These are phyloP conservation scores for Sophora flavescens DNA, from an alignment of 306 rosid species.

Conservation along the genomic window DNA sequence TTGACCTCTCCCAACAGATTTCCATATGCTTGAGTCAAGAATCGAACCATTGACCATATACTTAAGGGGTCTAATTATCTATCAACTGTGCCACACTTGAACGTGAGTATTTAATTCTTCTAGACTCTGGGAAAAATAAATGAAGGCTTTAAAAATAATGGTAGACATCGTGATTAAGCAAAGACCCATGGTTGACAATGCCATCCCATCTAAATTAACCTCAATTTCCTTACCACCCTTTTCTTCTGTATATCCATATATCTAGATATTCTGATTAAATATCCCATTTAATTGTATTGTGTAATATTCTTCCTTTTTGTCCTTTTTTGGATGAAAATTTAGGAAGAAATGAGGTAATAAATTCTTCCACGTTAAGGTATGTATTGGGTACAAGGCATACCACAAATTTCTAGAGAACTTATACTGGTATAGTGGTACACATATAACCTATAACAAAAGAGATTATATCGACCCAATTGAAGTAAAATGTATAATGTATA, in stretches of 20 bases:
- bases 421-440: background rate
- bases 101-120: too few relatives aligned
- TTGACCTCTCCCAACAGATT: too few relatives aligned
- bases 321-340: background rate
- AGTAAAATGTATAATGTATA: slow-evolving; percentile 38
- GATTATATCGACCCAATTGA: background rate
- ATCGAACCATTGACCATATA: too few relatives aligned
- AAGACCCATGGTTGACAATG: slow-evolving; percentile 73
- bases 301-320: too few relatives aligned
- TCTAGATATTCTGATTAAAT: slow-evolving; percentile 21
- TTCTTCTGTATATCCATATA: slow-evolving; percentile 43
- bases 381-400: background rate
- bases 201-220: slow-evolving; percentile 56
- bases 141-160: slow-evolving; percentile 39
- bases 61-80: too few relatives aligned
- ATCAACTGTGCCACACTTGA: too few relatives aligned
- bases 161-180: slow-evolving; percentile 66
- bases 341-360: background rate
- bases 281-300: background rate
- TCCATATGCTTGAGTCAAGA: too few relatives aligned
- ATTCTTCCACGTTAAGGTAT: too few relatives aligned
- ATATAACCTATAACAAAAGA: background rate
- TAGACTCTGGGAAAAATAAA: background rate
- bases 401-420: background rate
- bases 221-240: slow-evolving; percentile 28